phyloP scores from a whole-genome alignment of 345 rosid species.

The Raphanus raphanistrum region DNA sequence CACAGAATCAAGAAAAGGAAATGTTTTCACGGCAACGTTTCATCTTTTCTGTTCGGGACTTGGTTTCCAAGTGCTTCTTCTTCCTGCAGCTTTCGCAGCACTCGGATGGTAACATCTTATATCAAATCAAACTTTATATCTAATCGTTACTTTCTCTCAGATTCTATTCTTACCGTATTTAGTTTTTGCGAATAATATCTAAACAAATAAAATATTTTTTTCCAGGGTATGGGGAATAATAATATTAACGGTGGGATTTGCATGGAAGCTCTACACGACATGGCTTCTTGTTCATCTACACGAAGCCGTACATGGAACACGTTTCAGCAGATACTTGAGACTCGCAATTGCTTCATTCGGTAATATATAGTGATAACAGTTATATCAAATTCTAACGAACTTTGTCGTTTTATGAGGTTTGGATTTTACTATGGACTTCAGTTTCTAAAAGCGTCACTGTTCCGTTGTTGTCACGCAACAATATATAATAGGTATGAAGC shows the following conservation, averaged over 20 bases:
- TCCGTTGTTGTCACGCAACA: neutral
- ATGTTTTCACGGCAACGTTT: constrained; percentile 73
- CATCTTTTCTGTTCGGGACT: constrained; percentile 86
- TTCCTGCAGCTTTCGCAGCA: constrained; percentile 78
- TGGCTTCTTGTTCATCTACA: constrained; percentile 79
- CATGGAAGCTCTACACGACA: constrained; percentile 80
- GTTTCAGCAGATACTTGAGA: constrained; percentile 72
- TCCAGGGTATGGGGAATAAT: constrained; percentile 78
- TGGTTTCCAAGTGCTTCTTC: constrained; percentile 82
- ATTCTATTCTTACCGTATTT: neutral
- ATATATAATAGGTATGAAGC: constrained; percentile 46
- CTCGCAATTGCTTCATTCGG: constrained; percentile 66
- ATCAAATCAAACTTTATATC: neutral
- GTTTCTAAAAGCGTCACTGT: constrained; percentile 4
- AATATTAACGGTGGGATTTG: constrained; percentile 52
- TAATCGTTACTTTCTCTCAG: neutral
- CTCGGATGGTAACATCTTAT: constrained; percentile 71
- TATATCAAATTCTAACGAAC: neutral
- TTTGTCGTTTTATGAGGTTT: neutral
- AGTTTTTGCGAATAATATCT: neutral
- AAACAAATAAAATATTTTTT: neutral
- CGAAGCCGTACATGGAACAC: constrained; percentile 58
- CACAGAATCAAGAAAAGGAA: constrained; percentile 86
- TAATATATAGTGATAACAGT: constrained; percentile 15
- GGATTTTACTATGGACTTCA: neutral